A percentile compares a stretch with the other conserved stretches of the same genome.
These are phyloP conservation scores for Leishmania aethiopica DNA, from an alignment of 208 protist species.

Conservation along the genomic window DNA sequence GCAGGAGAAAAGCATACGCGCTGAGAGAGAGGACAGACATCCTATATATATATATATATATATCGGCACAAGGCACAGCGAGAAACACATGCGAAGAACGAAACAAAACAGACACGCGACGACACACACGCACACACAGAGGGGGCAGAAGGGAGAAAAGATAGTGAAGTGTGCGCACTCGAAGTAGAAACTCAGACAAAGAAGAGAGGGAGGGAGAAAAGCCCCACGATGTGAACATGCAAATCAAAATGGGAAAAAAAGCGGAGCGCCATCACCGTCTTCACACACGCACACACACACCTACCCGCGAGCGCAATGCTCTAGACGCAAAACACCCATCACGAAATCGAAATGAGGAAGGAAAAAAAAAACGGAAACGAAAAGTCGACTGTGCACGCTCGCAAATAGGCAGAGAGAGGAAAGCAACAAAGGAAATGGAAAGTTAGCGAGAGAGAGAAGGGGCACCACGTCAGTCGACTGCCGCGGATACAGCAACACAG, in stretches of 20 bases:
- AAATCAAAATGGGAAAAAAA: constrained; percentile 10
- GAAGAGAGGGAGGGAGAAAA: background rate
- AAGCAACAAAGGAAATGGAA: background rate
- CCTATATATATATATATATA: background rate
- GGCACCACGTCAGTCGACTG: background rate
- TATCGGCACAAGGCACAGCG: background rate
- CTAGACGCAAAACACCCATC: background rate
- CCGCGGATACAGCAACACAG: background rate
- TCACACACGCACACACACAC: background rate
- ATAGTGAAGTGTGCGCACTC: background rate
- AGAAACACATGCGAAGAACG: background rate
- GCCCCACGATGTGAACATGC: background rate
- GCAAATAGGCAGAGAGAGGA: background rate
- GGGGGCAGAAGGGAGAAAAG: background rate
- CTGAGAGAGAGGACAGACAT: background rate
- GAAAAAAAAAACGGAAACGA: background rate
- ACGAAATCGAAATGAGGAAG: background rate
- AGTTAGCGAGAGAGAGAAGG: background rate
- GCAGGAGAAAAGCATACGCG: background rate
- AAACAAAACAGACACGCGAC: background rate
- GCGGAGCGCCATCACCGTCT: background rate
- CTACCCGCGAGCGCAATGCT: background rate
- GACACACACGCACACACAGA: background rate
- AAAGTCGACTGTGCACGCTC: background rate
- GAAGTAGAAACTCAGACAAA: background rate